Evolutionary conservation across 495 filamentous ascomycete genomes (phyloP).

Genomic region (Mycothermus thermophilus): DNA sequence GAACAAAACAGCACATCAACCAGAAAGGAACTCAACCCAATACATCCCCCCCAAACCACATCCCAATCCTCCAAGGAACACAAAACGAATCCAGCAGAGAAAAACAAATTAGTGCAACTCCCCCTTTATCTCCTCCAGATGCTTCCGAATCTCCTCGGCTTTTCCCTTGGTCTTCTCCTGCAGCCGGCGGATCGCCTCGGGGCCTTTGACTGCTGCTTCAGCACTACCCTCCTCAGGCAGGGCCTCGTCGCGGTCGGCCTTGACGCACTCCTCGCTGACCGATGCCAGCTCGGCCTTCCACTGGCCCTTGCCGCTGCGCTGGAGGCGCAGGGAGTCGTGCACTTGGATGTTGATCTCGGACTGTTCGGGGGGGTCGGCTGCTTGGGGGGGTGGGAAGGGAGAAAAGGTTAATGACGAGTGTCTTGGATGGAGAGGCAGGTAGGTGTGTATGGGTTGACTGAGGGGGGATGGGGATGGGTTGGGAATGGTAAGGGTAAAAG

Average conservation of each 20-base stretch:
- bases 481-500: background rate
- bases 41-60: no score
- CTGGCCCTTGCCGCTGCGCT: conserved; percentile 59
- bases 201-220: no score
- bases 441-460: background rate
- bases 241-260: conserved; percentile 27
- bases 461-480: background rate
- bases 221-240: no score
- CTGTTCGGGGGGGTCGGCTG: conserved; percentile 21
- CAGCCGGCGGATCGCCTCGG: conserved; percentile 26
- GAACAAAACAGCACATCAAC: no score
- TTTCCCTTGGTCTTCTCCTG: conserved; percentile 37
- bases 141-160: conserved; percentile 39
- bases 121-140: no score
- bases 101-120: no score
- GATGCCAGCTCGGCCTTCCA: conserved; percentile 73
- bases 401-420: background rate
- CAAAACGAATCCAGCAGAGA: no score
- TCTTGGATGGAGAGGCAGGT: background rate
- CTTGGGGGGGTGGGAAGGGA: background rate
- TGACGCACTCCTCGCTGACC: conserved; percentile 66
- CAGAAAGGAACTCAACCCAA: no score
- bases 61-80: background rate
- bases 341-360: conserved; percentile 66
- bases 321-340: conserved; percentile 51